Evolutionary conservation across 2,329 filamentous ascomycete species (phyloP), one percentile per base, ranked within the genome.

Genomic region (Penicillium crustosum): DNA sequence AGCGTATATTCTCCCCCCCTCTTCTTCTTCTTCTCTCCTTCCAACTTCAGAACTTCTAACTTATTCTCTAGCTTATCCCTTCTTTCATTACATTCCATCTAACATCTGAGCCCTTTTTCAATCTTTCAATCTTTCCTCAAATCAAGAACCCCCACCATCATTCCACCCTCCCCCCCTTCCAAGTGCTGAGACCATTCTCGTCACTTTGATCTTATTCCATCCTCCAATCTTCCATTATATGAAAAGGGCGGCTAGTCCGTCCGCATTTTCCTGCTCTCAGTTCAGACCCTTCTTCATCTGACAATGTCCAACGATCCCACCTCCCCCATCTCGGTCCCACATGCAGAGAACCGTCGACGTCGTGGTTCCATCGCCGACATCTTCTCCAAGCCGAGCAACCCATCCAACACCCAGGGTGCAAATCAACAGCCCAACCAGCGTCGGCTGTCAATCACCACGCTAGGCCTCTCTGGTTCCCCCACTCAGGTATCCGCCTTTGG

Each of bases 401-500:
- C 64, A 53, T 44, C 62, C 65, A 42, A 61, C 61, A 66, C 70
- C 60, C 76, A 80, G 69, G 77, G 64, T 76, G 77, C 79, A 52
- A 79, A 77, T 58, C 75, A 81, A 29, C 80, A 84, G 61, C 58
- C 75, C 6, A 71, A 66, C 53, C 71, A 69, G 58, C 86, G 89
- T 59, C 86, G 89, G 47, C 83, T 92, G 63, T 93, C 89, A 44
- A 84, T 92, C 69, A 87, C 86, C 45, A 90, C 89, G 2, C 77
- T 91, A 31, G 89, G 89, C 35, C 79, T 91, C n/a, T 89, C 88
- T 4, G 89, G 89, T 62, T 88, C 88, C 5, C 87, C 88, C n/a
- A 85, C 78, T 68, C 79, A 82, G 74, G 66, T 72, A 65, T 79
- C 70, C 61, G 81, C 68, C 12, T 81, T 82, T 63, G 75, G 81